Conservation (phyloP, 2,329 filamentous ascomycete genomes). For the Domatiomyces globalis region DNA sequence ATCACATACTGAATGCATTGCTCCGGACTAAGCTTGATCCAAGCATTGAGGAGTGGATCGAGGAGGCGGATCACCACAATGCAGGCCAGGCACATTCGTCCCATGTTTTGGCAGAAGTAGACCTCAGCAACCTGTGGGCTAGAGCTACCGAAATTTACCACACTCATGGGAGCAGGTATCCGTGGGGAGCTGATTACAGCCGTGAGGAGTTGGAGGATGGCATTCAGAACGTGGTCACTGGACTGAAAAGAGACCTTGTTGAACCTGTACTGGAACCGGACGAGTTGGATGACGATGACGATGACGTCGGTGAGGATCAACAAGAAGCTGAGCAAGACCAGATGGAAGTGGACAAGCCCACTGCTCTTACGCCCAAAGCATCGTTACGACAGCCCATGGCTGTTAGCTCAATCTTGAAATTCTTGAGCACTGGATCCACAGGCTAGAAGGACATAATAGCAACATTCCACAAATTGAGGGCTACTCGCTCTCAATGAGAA, state of each 20-base stretch:
- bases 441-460: neutral
- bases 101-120: constrained; percentile 10
- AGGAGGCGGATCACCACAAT: constrained; percentile 38
- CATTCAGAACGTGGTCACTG: constrained; percentile 56
- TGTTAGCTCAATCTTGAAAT: neutral
- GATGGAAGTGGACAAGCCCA: constrained; percentile 23
- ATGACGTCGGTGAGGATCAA: constrained; percentile 29
- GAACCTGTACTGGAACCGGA: constrained; percentile 32
- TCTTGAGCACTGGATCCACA: neutral
- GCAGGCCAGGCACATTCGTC: constrained; percentile 21
- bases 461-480: neutral
- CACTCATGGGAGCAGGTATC: constrained; percentile 5
- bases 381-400: neutral
- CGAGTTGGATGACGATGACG: constrained; percentile 39
- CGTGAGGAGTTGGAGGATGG: constrained; percentile 53
- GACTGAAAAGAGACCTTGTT: constrained; percentile 43
- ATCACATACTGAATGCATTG: constrained; percentile 50
- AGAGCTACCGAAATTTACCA: constrained; percentile 25
- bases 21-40: constrained; percentile 74
- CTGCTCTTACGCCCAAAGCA: neutral
- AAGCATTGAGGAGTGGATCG: constrained; percentile 56
- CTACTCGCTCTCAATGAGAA: too few species aligned
- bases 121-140: constrained; percentile 45
- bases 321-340: constrained; percentile 42
- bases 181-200: constrained; percentile 51